Evolutionary conservation across 2,329 filamentous ascomycete species (phyloP), one percentile per base, ranked within the genome.

Genomic region (Sclerotinia nivalis): DNA sequence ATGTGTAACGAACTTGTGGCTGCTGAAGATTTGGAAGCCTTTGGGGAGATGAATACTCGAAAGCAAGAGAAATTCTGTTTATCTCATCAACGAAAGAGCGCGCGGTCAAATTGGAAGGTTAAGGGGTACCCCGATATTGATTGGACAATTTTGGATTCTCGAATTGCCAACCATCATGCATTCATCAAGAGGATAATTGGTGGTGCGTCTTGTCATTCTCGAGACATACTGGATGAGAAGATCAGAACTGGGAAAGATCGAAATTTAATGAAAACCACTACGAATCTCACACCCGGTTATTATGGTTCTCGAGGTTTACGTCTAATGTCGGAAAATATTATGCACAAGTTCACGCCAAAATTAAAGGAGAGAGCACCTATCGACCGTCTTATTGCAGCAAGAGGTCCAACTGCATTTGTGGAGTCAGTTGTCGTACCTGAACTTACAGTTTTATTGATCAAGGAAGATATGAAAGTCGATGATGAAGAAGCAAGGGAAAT

Each of bases 401-500:
- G 90, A 45, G 90, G 91, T 1, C 85, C 89, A 49, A 87, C 87
- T 6, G 86, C 85, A 34, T 95, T 90, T 75, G 87, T 93, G 2
- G 90, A 93, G 79, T 84, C 85, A 0, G 92, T 95, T 1, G 81
- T 97, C 71, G 91, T 96, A 34, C 91, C 92, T 0, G 93, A 97
- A 75, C 75, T 88, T 58, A 83, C 84, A 0, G 78, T 85, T 2
- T 74, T 81, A 69, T 78, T 90, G 25, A 85, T 90, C 25, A 86
- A 83, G 79, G 85, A 89, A 69, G 88, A 90, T 71, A 84, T 88
- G 84, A 74, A 78, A 0, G 81, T 87, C 2, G 77, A 77, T 12
- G 76, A 78, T 28, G 82, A 83, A 31, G 20, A 81, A 83, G 74
- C 76, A 12, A 74, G 77, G 49, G 58, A 71, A 22, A 72, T 78